A percentile compares a stretch with the other conserved stretches of the same genome.
These are phyloP conservation scores for Sclerotinia borealis DNA, from an alignment of 2,329 filamentous ascomycete species.

Conservation along the genomic window DNA sequence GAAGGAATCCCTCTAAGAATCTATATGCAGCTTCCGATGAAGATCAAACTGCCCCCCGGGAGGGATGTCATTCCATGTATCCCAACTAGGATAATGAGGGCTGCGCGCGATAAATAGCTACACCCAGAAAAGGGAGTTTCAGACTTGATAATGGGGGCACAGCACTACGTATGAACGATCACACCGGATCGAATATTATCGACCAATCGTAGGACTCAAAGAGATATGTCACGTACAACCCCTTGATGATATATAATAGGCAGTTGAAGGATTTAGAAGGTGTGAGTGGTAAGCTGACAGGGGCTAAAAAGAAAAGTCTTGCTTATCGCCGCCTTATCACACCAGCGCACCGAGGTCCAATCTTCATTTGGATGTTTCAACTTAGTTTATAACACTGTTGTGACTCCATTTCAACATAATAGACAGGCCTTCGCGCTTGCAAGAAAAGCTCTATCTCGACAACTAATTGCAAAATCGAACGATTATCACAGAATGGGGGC, in stretches of 20 bases:
- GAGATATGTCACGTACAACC: background rate
- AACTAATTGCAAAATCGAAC: background rate
- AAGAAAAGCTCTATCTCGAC: background rate
- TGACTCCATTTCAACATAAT: background rate
- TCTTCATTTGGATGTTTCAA: too few species aligned
- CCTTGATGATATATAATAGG: background rate
- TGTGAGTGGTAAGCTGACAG: background rate
- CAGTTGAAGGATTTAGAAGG: background rate
- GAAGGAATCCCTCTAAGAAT: background rate
- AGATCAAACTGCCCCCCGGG: background rate
- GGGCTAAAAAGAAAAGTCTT: background rate
- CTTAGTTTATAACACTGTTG: background rate
- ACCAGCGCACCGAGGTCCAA: background rate
- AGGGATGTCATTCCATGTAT: slow-evolving; percentile 7
- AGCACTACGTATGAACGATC: too few species aligned
- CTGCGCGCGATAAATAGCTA: slow-evolving; percentile 3
- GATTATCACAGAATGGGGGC: background rate
- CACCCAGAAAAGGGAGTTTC: background rate
- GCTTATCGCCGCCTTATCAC: slow-evolving; percentile 4
- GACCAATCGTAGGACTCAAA: background rate
- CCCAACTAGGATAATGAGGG: background rate
- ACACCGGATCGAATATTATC: background rate
- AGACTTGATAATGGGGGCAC: slow-evolving; percentile 1
- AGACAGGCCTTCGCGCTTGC: background rate
- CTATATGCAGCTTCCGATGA: slow-evolving; percentile 9